These are phyloP conservation scores for Conoideocrella luteorostrata DNA, from an alignment of 2,329 filamentous ascomycete genomes.

Conservation along the genomic window DNA sequence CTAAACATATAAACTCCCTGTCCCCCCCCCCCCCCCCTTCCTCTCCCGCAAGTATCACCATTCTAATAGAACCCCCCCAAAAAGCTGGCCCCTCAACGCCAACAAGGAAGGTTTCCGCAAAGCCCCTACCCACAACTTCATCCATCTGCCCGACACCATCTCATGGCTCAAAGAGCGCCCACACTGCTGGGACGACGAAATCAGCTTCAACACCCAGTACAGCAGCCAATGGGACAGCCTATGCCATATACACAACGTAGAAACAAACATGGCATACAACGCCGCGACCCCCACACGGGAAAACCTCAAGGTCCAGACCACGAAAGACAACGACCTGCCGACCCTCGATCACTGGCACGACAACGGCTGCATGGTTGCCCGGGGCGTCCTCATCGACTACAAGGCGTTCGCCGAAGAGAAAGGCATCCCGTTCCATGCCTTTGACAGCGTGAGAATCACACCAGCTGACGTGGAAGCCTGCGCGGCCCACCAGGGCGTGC, in stretches of 20 bases:
- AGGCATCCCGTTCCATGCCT: slow-evolving; percentile 43
- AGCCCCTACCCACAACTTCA: slow-evolving; percentile 27
- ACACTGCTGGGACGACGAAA: slow-evolving; percentile 39
- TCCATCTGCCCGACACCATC: slow-evolving; percentile 22
- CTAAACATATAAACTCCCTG: too few species aligned
- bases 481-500: slow-evolving; percentile 52
- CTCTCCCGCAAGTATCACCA: too few species aligned
- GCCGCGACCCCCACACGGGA: slow-evolving; percentile 33
- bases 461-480: slow-evolving; percentile 50
- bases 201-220: slow-evolving; percentile 49
- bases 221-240: slow-evolving; percentile 53
- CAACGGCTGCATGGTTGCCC: slow-evolving; percentile 44
- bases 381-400: slow-evolving; percentile 53
- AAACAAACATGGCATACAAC: slow-evolving; percentile 42
- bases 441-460: slow-evolving; percentile 47
- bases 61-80: neutral
- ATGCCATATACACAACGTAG: slow-evolving; percentile 39
- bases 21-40: too few species aligned
- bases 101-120: slow-evolving; percentile 28
- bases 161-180: slow-evolving; percentile 10
- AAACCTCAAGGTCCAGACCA: slow-evolving; percentile 19
- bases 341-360: slow-evolving; percentile 43
- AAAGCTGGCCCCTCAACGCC: slow-evolving; percentile 37
- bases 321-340: slow-evolving; percentile 21
- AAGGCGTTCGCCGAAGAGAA: slow-evolving; percentile 42